Percentiles rank a stretch among this genome's conserved stretches.
Evolutionary conservation across 805 yeast genomes (phyloP).

Genomic region (Sugiyamaella marilandica): DNA sequence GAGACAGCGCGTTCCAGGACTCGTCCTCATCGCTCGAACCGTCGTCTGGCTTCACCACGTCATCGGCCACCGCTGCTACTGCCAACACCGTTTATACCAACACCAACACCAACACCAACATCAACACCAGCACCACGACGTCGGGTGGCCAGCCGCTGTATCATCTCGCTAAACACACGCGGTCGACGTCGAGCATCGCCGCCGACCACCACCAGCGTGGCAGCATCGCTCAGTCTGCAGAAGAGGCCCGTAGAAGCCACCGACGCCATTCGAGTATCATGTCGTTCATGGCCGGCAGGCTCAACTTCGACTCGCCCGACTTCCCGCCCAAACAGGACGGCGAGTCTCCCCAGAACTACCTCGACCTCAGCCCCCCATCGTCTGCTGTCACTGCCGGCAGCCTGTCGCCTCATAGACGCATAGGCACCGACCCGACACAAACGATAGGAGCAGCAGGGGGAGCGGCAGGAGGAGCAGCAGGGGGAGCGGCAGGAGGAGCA

Average conservation of each 20-base stretch:
- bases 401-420: neutral
- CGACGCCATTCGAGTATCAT: conserved; percentile 23
- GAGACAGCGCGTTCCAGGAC: neutral
- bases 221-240: neutral
- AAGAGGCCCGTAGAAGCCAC: conserved; percentile 12
- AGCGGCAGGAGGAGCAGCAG: too few relatives aligned
- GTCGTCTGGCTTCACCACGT: neutral
- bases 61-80: too few relatives aligned
- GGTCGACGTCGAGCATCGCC: conserved; percentile 18
- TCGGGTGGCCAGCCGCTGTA: conserved; percentile 4
- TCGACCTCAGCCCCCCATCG: neutral
- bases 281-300: conserved; percentile 10
- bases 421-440: conserved; percentile 4
- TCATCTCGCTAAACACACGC: conserved; percentile 12
- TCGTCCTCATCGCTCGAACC: neutral
- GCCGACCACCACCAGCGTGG: neutral
- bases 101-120: neutral
- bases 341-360: neutral
- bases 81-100: neutral
- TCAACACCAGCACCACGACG: neutral
- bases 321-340: neutral
- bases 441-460: too few relatives aligned
- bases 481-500: conserved; percentile 1
- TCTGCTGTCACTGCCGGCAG: neutral
- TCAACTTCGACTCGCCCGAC: neutral